Base-by-base conservation (phyloP, 208 protist species). In the Phytomonas serpens region DNA sequence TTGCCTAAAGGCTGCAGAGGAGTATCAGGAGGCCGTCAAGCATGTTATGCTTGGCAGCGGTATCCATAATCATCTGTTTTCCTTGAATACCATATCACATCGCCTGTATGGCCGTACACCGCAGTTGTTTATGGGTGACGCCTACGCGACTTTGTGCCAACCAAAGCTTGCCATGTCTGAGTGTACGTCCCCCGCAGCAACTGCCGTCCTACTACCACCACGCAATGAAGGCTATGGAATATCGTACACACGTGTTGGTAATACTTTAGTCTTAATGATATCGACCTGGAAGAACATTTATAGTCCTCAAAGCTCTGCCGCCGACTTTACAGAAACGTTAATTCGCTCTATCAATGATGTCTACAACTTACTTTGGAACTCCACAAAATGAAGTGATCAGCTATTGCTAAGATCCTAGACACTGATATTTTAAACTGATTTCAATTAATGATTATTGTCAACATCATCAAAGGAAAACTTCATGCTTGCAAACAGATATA, bases 41-140 rank as follows among this genome's bases (percentile, higher is more conserved):
- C 72, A 74, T 38, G 82, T 81, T 27, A 70, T 78, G 52, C 74
- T 72, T 31, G 87, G 87, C 37, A 64, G 70, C 19, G 83, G 87
- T 64, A 63, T 84, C 13, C 82, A 88, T 78, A 71, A 75, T n/a
- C 87, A 93, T 63, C 77, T 93, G 33, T 86, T 90, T 71, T 83
- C 79, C 11, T 68, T 93, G 23, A 36, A 40, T 29, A 88, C 77
- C 32, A 74, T 83, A 30, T 77, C 76, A 14, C 61, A 83, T 52
- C 82, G 82, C 69, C 68, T 74, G 64, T 82, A 66, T 65, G 77
- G 70, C 68, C 78, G 33, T 34, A 29, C 76, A 16, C 83, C 87
- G 7, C 75, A 64, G 37, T 30, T 92, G 5, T 89, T 92, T 72
- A 32, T n/a, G 40, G 9, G 33, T 34, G 47, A 57, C 23, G 19